These are phyloP conservation scores for Leccinum obscurum DNA, from an alignment of 768 basidiomycete genomes.

Conservation along the genomic window DNA sequence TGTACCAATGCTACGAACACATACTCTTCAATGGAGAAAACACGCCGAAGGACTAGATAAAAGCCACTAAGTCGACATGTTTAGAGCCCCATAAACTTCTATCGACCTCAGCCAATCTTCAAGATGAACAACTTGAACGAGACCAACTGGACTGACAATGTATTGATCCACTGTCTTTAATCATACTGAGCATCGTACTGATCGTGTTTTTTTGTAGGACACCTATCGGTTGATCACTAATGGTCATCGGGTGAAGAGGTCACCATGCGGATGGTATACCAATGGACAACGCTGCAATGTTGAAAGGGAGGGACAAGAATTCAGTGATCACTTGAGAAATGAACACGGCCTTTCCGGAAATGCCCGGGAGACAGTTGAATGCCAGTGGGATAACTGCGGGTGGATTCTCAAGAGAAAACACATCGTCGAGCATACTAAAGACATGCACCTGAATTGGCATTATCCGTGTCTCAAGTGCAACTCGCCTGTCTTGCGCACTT, in stretches of 20 bases:
- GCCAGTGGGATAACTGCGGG: slow-evolving; percentile 19
- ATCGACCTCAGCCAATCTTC: background rate
- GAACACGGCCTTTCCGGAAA: too few species aligned
- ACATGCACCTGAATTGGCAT: slow-evolving; percentile 14
- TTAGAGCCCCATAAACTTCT: background rate
- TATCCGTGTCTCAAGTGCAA: too few species aligned
- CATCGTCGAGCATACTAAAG: slow-evolving; percentile 22
- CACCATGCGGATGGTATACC: slow-evolving; percentile 10
- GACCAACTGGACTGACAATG: slow-evolving; percentile 11
- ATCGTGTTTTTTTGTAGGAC: slow-evolving; percentile 6
- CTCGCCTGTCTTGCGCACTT: too few species aligned
- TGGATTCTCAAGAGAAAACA: slow-evolving; percentile 7
- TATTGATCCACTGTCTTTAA: background rate
- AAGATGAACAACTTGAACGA: slow-evolving; percentile 8
- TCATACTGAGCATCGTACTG: background rate
- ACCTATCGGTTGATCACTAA: slow-evolving; percentile 6
- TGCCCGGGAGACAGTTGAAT: background rate
- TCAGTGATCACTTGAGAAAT: too few species aligned
- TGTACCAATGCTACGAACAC: slow-evolving; percentile 10
- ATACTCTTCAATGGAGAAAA: slow-evolving; percentile 1
- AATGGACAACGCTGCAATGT: slow-evolving; percentile 12
- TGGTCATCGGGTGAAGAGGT: background rate
- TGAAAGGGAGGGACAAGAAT: too few species aligned
- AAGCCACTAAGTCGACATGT: background rate
- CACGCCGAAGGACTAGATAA: slow-evolving; percentile 8